Percentiles rank a stretch among this genome's conserved stretches.
Evolutionary conservation across 2,329 filamentous ascomycete species (phyloP).

Genomic region (Periglandula ipomoeae): DNA sequence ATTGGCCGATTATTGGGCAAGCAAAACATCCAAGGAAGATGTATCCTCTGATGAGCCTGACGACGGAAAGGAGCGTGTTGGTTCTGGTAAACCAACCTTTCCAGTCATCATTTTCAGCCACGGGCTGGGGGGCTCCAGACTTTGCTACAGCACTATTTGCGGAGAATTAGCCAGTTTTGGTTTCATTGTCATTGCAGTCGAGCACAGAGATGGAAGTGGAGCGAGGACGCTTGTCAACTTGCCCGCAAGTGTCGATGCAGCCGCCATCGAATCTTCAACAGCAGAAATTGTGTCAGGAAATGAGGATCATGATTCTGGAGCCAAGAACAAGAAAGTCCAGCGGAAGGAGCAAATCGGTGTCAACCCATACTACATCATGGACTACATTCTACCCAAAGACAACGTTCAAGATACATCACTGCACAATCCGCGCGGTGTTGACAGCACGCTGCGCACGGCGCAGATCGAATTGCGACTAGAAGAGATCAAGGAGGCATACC

Average conservation of each 20-base stretch:
- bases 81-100: conserved; percentile 36
- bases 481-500: conserved; percentile 55
- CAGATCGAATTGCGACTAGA: conserved; percentile 55
- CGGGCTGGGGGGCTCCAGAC: conserved; percentile 54
- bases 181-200: conserved; percentile 54
- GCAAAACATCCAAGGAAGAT: conserved; percentile 25
- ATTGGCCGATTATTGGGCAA: conserved; percentile 45
- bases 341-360: conserved; percentile 17
- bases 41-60: conserved; percentile 19
- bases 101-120: conserved; percentile 59
- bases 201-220: conserved; percentile 57
- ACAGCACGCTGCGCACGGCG: conserved; percentile 47
- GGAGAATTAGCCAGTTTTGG: conserved; percentile 59
- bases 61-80: conserved; percentile 12
- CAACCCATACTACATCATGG: conserved; percentile 37
- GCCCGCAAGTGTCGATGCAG: conserved; percentile 27
- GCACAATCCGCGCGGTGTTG: conserved; percentile 49
- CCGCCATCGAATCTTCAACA: conserved; percentile 20
- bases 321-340: conserved; percentile 23
- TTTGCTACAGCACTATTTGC: conserved; percentile 53
- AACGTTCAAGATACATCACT: conserved; percentile 42
- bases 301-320: conserved; percentile 11
- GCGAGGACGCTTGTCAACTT: conserved; percentile 54
- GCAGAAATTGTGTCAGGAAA: conserved; percentile 16
- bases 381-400: conserved; percentile 55